A percentile compares a stretch with the other conserved stretches of the same genome.
These are phyloP conservation scores for Sclerotinia subarctica DNA, from an alignment of 2,329 filamentous ascomycete species.

Conservation along the genomic window DNA sequence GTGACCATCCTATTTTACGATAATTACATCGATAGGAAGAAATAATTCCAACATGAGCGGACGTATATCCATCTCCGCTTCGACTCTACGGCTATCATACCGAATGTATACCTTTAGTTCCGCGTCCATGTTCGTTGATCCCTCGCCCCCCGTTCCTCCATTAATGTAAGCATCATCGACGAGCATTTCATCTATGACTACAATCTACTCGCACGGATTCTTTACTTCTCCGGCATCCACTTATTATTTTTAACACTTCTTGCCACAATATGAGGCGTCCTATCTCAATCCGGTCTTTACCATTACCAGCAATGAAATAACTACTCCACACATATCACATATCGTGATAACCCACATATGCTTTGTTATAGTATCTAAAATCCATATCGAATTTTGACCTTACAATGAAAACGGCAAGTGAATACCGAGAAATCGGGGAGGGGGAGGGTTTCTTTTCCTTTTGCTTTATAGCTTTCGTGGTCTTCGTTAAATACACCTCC, in stretches of 20 bases:
- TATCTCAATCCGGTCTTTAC: background rate
- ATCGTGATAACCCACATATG: background rate
- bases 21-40: background rate
- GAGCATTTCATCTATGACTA: background rate
- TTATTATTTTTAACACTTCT: background rate
- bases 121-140: background rate
- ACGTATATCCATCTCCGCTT: background rate
- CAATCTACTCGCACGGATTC: background rate
- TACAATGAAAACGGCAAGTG: constrained; percentile 1
- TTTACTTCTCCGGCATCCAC: background rate
- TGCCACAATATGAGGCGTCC: background rate
- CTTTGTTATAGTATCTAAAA: background rate
- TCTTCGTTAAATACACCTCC: background rate
- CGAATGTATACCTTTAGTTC: background rate
- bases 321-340: background rate
- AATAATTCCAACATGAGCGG: background rate
- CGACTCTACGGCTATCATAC: background rate
- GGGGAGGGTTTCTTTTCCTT: background rate
- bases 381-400: background rate
- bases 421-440: background rate
- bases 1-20: background rate
- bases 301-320: background rate
- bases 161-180: background rate
- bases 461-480: background rate
- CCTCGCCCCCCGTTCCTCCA: background rate